These are phyloP conservation scores for Globisporangium parvum DNA, from an alignment of 352 stramenopile genomes.

Conservation along the genomic window DNA sequence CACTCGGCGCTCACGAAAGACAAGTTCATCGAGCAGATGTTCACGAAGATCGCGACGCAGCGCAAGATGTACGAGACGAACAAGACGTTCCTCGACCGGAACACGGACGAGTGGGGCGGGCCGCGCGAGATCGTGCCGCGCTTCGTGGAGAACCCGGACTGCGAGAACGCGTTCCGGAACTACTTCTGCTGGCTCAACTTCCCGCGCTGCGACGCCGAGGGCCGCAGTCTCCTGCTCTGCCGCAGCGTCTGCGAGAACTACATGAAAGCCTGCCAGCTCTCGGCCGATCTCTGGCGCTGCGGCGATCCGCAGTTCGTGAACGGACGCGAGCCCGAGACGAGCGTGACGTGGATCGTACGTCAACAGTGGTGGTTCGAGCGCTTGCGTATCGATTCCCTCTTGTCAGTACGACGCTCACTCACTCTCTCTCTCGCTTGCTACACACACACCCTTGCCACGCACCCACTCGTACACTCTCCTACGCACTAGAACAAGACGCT, in stretches of 20 bases:
- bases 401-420: neutral
- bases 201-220: conserved; percentile 83
- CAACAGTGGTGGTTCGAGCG: neutral
- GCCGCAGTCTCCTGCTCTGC: conserved; percentile 76
- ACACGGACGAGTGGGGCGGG: conserved; percentile 67
- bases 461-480: neutral
- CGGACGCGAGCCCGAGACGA: conserved; percentile 51
- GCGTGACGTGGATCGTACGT: conserved; percentile 55
- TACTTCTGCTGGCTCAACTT: conserved; percentile 92
- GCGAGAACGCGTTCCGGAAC: conserved; percentile 86
- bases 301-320: conserved; percentile 70
- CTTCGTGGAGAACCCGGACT: conserved; percentile 85
- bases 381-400: conserved; percentile 4
- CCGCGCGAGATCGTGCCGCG: conserved; percentile 53
- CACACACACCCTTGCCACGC: conserved; percentile 2
- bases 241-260: conserved; percentile 89
- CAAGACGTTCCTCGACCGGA: conserved; percentile 38
- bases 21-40: conserved; percentile 61
- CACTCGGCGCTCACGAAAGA: conserved; percentile 73
- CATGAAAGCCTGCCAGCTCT: conserved; percentile 82
- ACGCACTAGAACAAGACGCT: conserved; percentile 43
- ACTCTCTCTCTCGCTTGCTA: neutral
- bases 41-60: conserved; percentile 49
- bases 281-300: conserved; percentile 85
- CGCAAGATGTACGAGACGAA: conserved; percentile 67